Evolutionary conservation across 2,329 filamentous ascomycete genomes (phyloP).

Genomic region (Cercospora zeae-maydis): DNA sequence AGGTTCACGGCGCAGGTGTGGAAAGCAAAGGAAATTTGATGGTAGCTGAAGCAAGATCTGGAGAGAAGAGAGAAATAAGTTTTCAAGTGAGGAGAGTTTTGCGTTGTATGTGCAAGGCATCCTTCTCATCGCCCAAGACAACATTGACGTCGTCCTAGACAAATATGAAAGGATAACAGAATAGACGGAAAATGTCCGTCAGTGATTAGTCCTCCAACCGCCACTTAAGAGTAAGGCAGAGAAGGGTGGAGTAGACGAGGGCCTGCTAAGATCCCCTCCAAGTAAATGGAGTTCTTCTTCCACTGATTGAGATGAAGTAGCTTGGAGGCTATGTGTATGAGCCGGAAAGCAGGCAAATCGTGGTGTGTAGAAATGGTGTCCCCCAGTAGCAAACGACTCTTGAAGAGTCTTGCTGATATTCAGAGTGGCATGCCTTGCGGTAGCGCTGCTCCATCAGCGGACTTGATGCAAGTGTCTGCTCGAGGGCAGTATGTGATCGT

Average conservation of each 20-base stretch:
- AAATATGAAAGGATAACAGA: constrained; percentile 11
- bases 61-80: background rate
- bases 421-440: background rate
- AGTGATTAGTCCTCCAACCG: constrained; percentile 47
- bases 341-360: constrained; percentile 51
- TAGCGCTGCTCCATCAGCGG: background rate
- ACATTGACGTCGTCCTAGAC: background rate
- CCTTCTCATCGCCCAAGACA: constrained; percentile 11
- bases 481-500: background rate
- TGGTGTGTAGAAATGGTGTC: constrained; percentile 35
- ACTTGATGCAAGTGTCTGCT: background rate
- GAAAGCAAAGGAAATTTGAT: background rate
- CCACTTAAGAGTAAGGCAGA: constrained; percentile 37
- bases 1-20: background rate
- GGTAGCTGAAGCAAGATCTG: background rate
- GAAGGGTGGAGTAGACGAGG: constrained; percentile 54
- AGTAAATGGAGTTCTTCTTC: constrained; percentile 41
- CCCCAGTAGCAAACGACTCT: background rate
- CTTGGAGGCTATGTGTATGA: constrained; percentile 46
- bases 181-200: constrained; percentile 42
- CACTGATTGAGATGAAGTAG: constrained; percentile 50
- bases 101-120: background rate
- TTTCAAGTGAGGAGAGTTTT: background rate
- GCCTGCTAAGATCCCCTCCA: constrained; percentile 48
- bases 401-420: background rate